phyloP scores from a whole-genome alignment of 345 rosid species.

The Rhodamnia argentea region DNA sequence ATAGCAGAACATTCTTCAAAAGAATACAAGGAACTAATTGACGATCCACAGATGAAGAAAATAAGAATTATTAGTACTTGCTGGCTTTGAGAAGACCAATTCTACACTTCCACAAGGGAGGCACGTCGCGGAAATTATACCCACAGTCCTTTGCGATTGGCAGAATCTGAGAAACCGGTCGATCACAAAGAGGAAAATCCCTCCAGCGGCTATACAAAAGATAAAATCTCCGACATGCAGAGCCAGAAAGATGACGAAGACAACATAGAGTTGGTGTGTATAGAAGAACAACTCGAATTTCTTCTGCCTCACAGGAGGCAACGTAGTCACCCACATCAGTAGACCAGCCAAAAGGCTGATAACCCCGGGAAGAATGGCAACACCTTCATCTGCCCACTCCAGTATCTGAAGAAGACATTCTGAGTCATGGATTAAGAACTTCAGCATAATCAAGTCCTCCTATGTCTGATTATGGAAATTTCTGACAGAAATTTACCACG shows the following conservation, averaged over 20 bases:
- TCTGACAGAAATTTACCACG: not conserved
- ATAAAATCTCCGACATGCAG: constrained; percentile 77
- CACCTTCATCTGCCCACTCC: constrained; percentile 45
- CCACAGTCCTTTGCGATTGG: constrained; percentile 67
- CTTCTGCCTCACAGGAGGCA: constrained; percentile 51
- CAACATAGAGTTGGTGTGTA: constrained; percentile 79
- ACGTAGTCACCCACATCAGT: constrained; percentile 82
- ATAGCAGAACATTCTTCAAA: not conserved
- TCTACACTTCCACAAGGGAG: constrained; percentile 84
- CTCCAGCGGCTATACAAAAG: constrained; percentile 68
- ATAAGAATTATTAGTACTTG: constrained; percentile 28
- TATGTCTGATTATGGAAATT: not conserved
- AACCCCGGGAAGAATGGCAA: constrained; percentile 65
- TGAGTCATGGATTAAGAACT: not conserved
- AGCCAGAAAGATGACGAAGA: constrained; percentile 72
- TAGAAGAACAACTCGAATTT: constrained; percentile 88
- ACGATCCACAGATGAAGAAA: not conserved
- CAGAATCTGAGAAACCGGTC: constrained; percentile 90
- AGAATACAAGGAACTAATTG: not conserved
- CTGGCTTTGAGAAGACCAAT: constrained; percentile 66
- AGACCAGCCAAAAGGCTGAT: constrained; percentile 73
- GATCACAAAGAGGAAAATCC: constrained; percentile 67
- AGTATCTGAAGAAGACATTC: constrained; percentile 32
- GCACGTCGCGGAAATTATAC: constrained; percentile 59
- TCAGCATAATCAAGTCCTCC: not conserved